Percentiles rank a stretch among this genome's conserved stretches.
phyloP scores from a whole-genome alignment of 2,329 filamentous ascomycete genomes.

The Phialophora expanda region DNA sequence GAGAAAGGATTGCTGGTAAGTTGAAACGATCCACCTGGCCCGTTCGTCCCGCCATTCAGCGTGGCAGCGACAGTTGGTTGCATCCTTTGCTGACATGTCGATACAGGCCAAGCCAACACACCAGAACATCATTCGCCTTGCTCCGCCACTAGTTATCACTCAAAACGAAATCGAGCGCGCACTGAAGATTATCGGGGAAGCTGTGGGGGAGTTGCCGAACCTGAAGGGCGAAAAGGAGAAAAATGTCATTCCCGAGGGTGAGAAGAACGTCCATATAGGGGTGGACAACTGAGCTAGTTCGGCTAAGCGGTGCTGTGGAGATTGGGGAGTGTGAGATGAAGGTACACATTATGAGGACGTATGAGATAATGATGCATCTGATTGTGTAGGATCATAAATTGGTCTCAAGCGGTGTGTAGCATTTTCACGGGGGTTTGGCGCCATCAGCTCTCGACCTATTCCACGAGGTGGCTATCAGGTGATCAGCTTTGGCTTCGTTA shows the following conservation, averaged over 20 bases:
- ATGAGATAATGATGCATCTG: slow-evolving; percentile 9
- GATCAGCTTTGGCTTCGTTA: neutral
- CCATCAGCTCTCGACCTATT: neutral
- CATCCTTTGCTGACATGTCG: slow-evolving; percentile 9
- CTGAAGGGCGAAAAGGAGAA: slow-evolving; percentile 63
- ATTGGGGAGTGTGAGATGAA: neutral
- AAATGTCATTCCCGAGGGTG: slow-evolving; percentile 61
- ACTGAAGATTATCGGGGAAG: slow-evolving; percentile 77
- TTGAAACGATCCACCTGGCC: neutral
- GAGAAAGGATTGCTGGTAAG: slow-evolving; percentile 89
- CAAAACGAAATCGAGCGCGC: slow-evolving; percentile 82
- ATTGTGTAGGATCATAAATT: neutral
- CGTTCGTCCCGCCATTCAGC: neutral
- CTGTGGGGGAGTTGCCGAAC: slow-evolving; percentile 78
- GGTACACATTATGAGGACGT: neutral
- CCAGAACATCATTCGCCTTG: slow-evolving; percentile 96
- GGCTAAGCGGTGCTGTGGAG: neutral
- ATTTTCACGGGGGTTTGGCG: neutral
- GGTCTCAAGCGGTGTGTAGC: neutral
- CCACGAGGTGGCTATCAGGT: neutral
- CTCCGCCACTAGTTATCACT: slow-evolving; percentile 93
- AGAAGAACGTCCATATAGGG: slow-evolving; percentile 67
- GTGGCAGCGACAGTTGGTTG: neutral
- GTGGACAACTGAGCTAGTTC: slow-evolving; percentile 57
- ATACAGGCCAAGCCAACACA: slow-evolving; percentile 93